These are phyloP conservation scores for Castanea crenata DNA, from an alignment of 306 rosid genomes.

Conservation along the genomic window DNA sequence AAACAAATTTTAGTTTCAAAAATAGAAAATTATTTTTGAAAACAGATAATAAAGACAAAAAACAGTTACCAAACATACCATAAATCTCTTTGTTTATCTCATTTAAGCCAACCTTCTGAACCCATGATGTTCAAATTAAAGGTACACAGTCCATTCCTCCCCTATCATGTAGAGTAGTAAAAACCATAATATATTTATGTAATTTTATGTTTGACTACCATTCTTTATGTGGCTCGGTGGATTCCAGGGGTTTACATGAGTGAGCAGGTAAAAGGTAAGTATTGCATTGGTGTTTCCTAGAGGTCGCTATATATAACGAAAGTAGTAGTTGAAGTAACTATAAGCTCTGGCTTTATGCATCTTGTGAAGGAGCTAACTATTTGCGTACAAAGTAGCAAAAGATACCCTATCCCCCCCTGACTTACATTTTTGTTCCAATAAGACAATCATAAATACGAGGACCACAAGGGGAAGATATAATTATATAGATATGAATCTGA, in stretches of 20 bases:
- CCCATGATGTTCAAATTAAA: no score
- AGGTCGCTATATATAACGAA: conserved; percentile 50
- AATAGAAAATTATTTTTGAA: no score
- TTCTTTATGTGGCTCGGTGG: no score
- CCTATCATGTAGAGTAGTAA: no score
- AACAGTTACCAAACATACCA: no score
- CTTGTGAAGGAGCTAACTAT: conserved; percentile 50
- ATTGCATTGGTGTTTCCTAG: conserved; percentile 29
- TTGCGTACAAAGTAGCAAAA: conserved; percentile 36
- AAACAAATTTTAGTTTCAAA: no score
- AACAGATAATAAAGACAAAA: no score
- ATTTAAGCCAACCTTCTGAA: no score
- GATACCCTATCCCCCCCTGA: conserved; percentile 14
- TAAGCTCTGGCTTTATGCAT: conserved; percentile 53
- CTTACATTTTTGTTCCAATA: conserved; percentile 35
- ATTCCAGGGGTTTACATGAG: conserved; percentile 24
- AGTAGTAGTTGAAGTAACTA: conserved; percentile 43
- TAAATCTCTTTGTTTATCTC: no score
- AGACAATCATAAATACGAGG: conserved; percentile 44
- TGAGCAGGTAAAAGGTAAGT: conserved; percentile 14
- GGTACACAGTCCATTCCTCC: no score
- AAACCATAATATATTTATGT: no score
- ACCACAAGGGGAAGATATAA: conserved; percentile 49
- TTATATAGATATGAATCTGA: conserved; percentile 72
- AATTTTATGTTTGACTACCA: no score